Percentiles rank a stretch among this genome's conserved stretches.
These are phyloP conservation scores for Russula brevipes DNA, from an alignment of 768 basidiomycete genomes.

Conservation along the genomic window DNA sequence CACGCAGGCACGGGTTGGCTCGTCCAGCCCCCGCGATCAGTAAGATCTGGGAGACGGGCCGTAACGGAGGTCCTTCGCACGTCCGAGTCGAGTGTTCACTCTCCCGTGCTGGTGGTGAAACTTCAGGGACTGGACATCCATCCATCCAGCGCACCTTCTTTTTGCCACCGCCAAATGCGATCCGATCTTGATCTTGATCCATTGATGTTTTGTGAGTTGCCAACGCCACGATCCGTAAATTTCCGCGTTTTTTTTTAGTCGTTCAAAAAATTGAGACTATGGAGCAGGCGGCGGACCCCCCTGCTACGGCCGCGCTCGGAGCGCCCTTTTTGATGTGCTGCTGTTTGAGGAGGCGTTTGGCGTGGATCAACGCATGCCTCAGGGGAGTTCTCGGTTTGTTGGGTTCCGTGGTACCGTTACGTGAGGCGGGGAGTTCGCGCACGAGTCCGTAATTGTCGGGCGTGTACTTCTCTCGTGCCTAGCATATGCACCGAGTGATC, in stretches of 20 bases:
- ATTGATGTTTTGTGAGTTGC: conserved; percentile 31
- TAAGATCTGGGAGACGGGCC: conserved; percentile 29
- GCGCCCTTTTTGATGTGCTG: conserved; percentile 30
- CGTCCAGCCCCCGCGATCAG: conserved; percentile 39
- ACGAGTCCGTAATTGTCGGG: too few relatives aligned
- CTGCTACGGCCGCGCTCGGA: not conserved
- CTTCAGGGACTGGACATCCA: conserved; percentile 39
- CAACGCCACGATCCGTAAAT: conserved; percentile 22
- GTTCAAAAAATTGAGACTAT: conserved; percentile 32
- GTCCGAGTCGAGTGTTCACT: conserved; percentile 43
- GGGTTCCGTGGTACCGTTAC: too few relatives aligned
- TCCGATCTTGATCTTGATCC: too few relatives aligned
- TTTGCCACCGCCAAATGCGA: too few relatives aligned
- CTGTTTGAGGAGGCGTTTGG: conserved; percentile 45
- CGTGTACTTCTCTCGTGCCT: too few relatives aligned
- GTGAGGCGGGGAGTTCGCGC: too few relatives aligned
- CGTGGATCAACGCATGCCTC: too few relatives aligned
- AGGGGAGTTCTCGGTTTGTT: too few relatives aligned
- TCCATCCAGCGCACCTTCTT: too few relatives aligned
- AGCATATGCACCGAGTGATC: too few relatives aligned
- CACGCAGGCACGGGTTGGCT: conserved; percentile 53
- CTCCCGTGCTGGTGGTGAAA: conserved; percentile 41
- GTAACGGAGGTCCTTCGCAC: conserved; percentile 32
- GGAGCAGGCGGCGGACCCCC: conserved; percentile 29
- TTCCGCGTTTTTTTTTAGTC: conserved; percentile 28